Percentiles rank a stretch among this genome's conserved stretches.
Conservation (phyloP, 2,329 filamentous ascomycete genomes). For the Colletotrichum falcatum region DNA sequence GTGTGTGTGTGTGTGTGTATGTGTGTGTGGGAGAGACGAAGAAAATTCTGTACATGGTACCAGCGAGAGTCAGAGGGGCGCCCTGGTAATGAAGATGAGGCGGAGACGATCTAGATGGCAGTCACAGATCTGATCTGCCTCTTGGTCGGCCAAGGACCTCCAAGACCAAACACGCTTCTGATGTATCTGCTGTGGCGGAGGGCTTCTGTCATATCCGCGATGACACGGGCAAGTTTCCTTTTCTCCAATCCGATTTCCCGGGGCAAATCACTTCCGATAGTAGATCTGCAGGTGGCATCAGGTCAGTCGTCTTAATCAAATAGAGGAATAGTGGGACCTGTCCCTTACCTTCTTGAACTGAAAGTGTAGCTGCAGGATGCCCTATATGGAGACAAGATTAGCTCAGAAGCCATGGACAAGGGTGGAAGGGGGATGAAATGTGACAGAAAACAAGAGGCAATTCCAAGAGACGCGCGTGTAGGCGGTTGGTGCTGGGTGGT, state of each 20-base stretch:
- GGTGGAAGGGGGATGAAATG: constrained; percentile 38
- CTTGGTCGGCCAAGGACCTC: neutral
- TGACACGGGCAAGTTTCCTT: constrained; percentile 1
- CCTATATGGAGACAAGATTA: constrained; percentile 63
- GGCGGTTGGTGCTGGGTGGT: constrained; percentile 27
- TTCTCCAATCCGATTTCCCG: neutral
- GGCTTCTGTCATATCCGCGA: constrained; percentile 27
- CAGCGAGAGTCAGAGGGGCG: constrained; percentile 23
- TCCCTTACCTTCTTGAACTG: constrained; percentile 92
- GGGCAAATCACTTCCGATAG: constrained; percentile 62
- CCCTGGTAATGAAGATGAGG: constrained; percentile 5
- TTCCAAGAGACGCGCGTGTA: constrained; percentile 35
- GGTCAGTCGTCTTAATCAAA: constrained; percentile 40
- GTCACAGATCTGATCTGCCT: constrained; percentile 1
- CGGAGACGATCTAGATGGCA: constrained; percentile 6
- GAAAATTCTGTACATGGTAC: constrained; percentile 20
- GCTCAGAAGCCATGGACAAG: constrained; percentile 42
- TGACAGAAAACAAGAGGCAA: constrained; percentile 14
- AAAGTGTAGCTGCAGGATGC: constrained; percentile 95
- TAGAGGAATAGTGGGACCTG: constrained; percentile 15
- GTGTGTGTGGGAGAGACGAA: neutral
- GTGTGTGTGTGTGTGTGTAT: neutral
- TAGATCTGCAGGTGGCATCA: constrained; percentile 58
- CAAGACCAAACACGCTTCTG: constrained; percentile 12
- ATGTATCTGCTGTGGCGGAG: constrained; percentile 1